A percentile compares a stretch with the other conserved stretches of the same genome.
Evolutionary conservation across 805 yeast genomes (phyloP).

Genomic region (Wickerhamomyces pijperi): DNA sequence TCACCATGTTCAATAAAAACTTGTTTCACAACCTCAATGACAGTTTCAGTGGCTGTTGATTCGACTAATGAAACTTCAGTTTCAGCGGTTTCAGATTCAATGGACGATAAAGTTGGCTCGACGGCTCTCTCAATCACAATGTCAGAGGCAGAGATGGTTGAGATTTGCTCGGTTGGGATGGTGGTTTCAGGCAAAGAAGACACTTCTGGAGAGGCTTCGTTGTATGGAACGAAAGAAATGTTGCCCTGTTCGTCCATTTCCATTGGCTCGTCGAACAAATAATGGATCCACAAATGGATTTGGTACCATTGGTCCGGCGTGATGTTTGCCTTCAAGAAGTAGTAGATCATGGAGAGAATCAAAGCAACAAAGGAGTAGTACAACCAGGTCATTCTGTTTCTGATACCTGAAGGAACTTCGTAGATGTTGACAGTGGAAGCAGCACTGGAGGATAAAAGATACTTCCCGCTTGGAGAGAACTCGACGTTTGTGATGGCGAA

Average conservation of each 20-base stretch:
- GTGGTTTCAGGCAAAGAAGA: neutral
- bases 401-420: constrained; percentile 40
- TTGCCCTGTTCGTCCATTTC: neutral
- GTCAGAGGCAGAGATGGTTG: neutral
- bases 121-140: neutral
- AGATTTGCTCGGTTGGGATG: neutral
- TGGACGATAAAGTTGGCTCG: no score
- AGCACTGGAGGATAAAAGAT: constrained; percentile 65
- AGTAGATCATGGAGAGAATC: constrained; percentile 3
- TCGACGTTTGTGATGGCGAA: constrained; percentile 69
- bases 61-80: neutral
- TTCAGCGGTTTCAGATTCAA: neutral
- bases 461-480: constrained; percentile 57
- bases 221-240: neutral
- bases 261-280: constrained; percentile 8
- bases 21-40: constrained; percentile 4
- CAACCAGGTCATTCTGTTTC: constrained; percentile 5
- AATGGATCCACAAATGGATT: constrained; percentile 5
- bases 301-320: constrained; percentile 9
- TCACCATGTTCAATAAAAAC: constrained; percentile 13
- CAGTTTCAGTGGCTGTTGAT: constrained; percentile 1
- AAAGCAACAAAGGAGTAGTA: constrained; percentile 5
- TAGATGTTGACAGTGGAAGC: constrained; percentile 61
- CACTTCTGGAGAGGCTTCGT: neutral
- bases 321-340: constrained; percentile 5